phyloP scores from a whole-genome alignment of 176 grass and related monocot species.

The Hsuehochloa calcarea region DNA sequence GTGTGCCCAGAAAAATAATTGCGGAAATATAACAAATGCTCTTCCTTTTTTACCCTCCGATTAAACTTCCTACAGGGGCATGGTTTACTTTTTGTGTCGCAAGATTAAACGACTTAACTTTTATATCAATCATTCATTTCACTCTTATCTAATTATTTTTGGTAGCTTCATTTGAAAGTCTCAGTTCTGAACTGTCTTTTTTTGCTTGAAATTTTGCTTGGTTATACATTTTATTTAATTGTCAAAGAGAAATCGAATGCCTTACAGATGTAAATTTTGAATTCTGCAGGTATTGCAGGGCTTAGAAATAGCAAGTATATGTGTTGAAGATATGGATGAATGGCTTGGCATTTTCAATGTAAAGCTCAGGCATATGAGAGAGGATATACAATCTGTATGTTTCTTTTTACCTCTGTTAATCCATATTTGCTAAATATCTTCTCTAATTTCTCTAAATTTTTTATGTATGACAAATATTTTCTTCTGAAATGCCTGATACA shows the following conservation, averaged over 20 bases:
- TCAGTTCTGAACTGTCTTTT: not conserved
- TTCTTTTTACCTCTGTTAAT: not conserved
- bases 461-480: not conserved
- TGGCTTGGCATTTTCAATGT: constrained; percentile 98
- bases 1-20: not conserved
- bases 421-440: constrained; percentile 1
- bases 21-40: not conserved
- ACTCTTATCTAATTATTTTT: not conserved
- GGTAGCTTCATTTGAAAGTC: not conserved
- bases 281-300: constrained; percentile 72
- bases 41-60: not conserved
- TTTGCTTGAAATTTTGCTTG: not conserved
- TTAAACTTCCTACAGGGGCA: not conserved
- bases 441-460: not conserved
- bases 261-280: not conserved
- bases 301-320: constrained; percentile 71
- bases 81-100: not conserved
- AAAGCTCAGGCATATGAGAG: constrained; percentile 97
- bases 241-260: not conserved
- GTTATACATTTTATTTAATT: not conserved
- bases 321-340: constrained; percentile 95
- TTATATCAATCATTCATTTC: not conserved
- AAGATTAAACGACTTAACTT: not conserved
- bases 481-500: not conserved
- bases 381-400: constrained; percentile 93